Percentiles rank a stretch among this genome's conserved stretches.
phyloP scores from a whole-genome alignment of 164 flowering plant species.

The Stephania japonica region DNA sequence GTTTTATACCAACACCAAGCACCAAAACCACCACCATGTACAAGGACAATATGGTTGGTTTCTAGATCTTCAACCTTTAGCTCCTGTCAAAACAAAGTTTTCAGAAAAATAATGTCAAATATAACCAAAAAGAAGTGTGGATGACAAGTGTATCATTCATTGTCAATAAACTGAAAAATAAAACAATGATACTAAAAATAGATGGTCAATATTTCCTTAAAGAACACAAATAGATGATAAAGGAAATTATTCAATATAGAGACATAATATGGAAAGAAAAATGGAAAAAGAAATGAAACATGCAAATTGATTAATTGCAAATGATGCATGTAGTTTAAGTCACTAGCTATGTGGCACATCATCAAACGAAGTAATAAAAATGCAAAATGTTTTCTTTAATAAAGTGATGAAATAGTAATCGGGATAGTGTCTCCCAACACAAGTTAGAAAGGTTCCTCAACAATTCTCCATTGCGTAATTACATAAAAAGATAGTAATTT shows the following conservation, averaged over 20 bases:
- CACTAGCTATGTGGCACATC: background rate
- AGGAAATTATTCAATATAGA: too few relatives aligned
- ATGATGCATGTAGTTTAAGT: background rate
- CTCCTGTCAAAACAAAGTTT: constrained; percentile 37
- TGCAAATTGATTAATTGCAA: background rate
- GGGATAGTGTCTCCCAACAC: background rate
- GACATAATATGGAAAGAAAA: background rate
- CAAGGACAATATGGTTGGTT: constrained; percentile 75
- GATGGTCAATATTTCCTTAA: background rate
- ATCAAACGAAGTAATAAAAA: background rate
- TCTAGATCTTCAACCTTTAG: constrained; percentile 33
- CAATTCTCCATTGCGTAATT: background rate
- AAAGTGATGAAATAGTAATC: background rate
- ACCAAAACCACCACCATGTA: constrained; percentile 99
- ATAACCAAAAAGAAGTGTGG: background rate
- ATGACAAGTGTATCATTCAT: background rate
- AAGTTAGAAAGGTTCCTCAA: background rate
- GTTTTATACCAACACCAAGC: constrained; percentile 99
- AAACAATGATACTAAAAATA: background rate
- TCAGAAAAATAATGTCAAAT: background rate
- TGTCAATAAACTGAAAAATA: background rate
- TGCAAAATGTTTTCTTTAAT: background rate
- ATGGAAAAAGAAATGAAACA: background rate
- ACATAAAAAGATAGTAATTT: background rate
- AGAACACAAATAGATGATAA: background rate